Base-by-base conservation (phyloP, 345 rosid genomes). In the Lepidium didymum region DNA sequence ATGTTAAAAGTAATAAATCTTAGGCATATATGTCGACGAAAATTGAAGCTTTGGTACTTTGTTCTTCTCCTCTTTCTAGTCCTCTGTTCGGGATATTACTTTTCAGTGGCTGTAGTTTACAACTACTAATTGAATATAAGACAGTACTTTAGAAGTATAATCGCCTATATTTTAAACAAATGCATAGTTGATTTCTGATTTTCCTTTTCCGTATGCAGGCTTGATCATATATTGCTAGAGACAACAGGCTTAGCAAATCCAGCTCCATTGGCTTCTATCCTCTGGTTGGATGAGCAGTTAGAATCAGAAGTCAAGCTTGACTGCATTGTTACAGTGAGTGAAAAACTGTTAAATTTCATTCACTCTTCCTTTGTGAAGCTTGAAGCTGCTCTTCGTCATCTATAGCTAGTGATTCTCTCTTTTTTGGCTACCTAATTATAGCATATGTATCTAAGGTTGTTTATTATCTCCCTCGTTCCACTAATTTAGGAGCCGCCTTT, bases 191-290 rank as follows among this genome's bases (percentile, higher is more conserved):
- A 18, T 12, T 60, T 69, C 33, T 23, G 44, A 34, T 57, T 43
- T 41, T 68, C 41, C 40, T 62, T 58, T 57, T 41, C 60, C 62
- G 36, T 9, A 21, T 65, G 68, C 63, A 88, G 95, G 74, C 92
- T 90, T 41, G 99, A 94, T 83, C 97, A 90, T 72, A 94, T 94
- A 65, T 77, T 94, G 69, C 77, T 94, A 45, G 97, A 90, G 86
- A 94, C 97, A n/a, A 90, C 99, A n/a, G 97, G 99, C 65, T 80
- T 94, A 64, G 99, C 96, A 0, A 94, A 94, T 72, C 97, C 98
- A 10, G 98, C 92, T 77, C 97, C 97, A 18, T 68, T 88, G 56
- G 97, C 98, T 6, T 88, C 97, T 56, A 75, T 94, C 40, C 97
- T 94, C 73, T 93, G 97, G 99, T 74, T 90, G 85, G 99, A 88